phyloP scores from a whole-genome alignment of 2,329 filamentous ascomycete genomes.

The Claviceps purpurea region DNA sequence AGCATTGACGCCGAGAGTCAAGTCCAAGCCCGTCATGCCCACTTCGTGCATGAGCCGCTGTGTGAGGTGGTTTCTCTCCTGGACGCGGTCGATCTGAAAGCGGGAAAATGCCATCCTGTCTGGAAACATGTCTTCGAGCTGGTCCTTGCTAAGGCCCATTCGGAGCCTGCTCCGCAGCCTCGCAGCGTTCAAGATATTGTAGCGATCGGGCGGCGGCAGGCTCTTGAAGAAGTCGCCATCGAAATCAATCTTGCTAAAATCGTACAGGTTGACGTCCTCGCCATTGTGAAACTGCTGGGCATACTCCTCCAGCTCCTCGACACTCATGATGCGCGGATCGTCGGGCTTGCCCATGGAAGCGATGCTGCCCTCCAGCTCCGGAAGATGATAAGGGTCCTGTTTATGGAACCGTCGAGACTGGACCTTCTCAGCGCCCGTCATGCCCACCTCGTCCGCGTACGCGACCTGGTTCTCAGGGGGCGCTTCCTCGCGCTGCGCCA shows the following conservation, averaged over 20 bases:
- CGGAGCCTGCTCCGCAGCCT: constrained; percentile 73
- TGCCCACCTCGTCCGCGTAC: constrained; percentile 81
- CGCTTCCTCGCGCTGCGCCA: constrained; percentile 50
- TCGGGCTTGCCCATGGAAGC: constrained; percentile 79
- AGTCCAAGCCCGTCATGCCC: constrained; percentile 69
- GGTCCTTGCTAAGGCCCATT: constrained; percentile 95
- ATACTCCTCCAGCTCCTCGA: constrained; percentile 88
- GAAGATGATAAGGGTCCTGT: constrained; percentile 90
- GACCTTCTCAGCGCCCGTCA: constrained; percentile 63
- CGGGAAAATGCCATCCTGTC: constrained; percentile 93
- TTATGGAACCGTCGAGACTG: constrained; percentile 71
- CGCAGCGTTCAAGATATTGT: constrained; percentile 95
- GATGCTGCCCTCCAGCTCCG: constrained; percentile 67
- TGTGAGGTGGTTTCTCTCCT: constrained; percentile 85
- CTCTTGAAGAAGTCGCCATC: constrained; percentile 91
- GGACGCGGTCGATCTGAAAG: constrained; percentile 91
- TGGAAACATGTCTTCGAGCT: constrained; percentile 92
- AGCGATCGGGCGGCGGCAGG: constrained; percentile 76
- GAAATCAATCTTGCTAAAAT: constrained; percentile 98
- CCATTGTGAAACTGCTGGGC: constrained; percentile 83
- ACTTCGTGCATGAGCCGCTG: constrained; percentile 90
- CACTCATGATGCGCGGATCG: constrained; percentile 90
- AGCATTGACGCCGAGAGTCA: constrained; percentile 50
- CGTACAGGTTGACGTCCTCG: constrained; percentile 83
- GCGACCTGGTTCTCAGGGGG: constrained; percentile 58